phyloP scores from a whole-genome alignment of 2,329 filamentous ascomycete species.

The Madurella mycetomatis region DNA sequence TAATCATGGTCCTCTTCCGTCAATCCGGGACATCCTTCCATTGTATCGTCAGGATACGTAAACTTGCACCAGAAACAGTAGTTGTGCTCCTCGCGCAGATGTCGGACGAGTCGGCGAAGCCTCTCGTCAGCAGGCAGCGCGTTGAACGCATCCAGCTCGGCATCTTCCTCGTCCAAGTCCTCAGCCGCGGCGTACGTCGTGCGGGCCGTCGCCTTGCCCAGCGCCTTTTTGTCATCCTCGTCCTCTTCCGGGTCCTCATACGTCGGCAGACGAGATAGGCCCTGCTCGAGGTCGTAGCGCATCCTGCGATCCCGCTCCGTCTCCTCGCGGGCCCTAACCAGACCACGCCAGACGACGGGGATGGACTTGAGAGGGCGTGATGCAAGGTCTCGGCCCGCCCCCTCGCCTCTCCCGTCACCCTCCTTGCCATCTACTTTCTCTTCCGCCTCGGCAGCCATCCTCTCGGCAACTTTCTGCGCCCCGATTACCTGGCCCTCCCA shows the following conservation, averaged over 20 bases:
- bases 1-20: slow-evolving; percentile 77
- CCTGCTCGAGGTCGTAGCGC: slow-evolving; percentile 62
- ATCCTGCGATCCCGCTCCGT: slow-evolving; percentile 63
- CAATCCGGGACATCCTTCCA: slow-evolving; percentile 86
- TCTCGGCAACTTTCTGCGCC: slow-evolving; percentile 79
- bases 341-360: slow-evolving; percentile 73
- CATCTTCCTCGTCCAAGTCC: slow-evolving; percentile 72
- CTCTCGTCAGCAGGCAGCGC: slow-evolving; percentile 62
- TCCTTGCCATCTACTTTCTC: slow-evolving; percentile 15
- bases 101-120: slow-evolving; percentile 60
- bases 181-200: slow-evolving; percentile 57
- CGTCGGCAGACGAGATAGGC: slow-evolving; percentile 57
- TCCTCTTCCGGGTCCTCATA: slow-evolving; percentile 69
- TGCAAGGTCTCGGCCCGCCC: slow-evolving; percentile 8
- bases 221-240: slow-evolving; percentile 64
- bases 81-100: slow-evolving; percentile 64
- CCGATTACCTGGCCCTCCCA: slow-evolving; percentile 66
- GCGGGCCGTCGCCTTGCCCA: slow-evolving; percentile 49
- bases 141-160: slow-evolving; percentile 76
- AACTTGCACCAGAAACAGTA: slow-evolving; percentile 99
- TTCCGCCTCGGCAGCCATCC: slow-evolving; percentile 53
- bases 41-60: slow-evolving; percentile 63
- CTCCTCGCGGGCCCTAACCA: slow-evolving; percentile 66
- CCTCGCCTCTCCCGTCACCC: slow-evolving; percentile 16
- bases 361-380: slow-evolving; percentile 58